These are phyloP conservation scores for Galerina marginata DNA, from an alignment of 768 basidiomycete species.

Conservation along the genomic window DNA sequence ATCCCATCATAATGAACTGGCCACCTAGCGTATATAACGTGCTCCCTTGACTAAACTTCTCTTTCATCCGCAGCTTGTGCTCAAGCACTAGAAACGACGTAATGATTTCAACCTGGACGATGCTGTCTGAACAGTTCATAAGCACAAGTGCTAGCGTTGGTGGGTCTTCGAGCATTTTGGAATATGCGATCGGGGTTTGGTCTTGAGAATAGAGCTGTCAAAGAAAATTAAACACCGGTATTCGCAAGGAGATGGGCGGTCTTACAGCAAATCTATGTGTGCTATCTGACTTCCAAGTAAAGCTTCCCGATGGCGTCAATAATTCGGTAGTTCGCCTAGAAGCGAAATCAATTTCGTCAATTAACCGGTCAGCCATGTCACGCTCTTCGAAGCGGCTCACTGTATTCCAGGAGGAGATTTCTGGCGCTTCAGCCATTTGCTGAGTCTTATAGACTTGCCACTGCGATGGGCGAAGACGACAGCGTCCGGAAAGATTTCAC, in stretches of 20 bases:
- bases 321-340: slow-evolving; percentile 9
- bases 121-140: slow-evolving; percentile 7
- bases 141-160: slow-evolving; percentile 17
- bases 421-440: slow-evolving; percentile 21
- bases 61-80: slow-evolving; percentile 21
- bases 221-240: not conserved
- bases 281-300: slow-evolving; percentile 17
- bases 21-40: slow-evolving; percentile 11
- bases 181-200: slow-evolving; percentile 19
- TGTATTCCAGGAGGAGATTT: slow-evolving; percentile 7
- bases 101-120: slow-evolving; percentile 20
- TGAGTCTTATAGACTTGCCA: slow-evolving; percentile 15
- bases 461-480: slow-evolving; percentile 24
- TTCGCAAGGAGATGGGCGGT: not conserved
- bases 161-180: slow-evolving; percentile 14
- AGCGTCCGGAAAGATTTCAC: slow-evolving; percentile 23
- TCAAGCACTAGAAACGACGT: slow-evolving; percentile 25
- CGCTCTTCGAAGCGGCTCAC: slow-evolving; percentile 9
- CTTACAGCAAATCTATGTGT: slow-evolving; percentile 21
- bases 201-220: slow-evolving; percentile 16
- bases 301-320: slow-evolving; percentile 14
- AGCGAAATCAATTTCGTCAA: not conserved
- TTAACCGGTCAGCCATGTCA: not conserved
- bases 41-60: slow-evolving; percentile 15
- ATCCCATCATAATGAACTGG: slow-evolving; percentile 13